Conservation (phyloP, 2,329 filamentous ascomycete species). For the Ophiostoma tasmaniense region DNA sequence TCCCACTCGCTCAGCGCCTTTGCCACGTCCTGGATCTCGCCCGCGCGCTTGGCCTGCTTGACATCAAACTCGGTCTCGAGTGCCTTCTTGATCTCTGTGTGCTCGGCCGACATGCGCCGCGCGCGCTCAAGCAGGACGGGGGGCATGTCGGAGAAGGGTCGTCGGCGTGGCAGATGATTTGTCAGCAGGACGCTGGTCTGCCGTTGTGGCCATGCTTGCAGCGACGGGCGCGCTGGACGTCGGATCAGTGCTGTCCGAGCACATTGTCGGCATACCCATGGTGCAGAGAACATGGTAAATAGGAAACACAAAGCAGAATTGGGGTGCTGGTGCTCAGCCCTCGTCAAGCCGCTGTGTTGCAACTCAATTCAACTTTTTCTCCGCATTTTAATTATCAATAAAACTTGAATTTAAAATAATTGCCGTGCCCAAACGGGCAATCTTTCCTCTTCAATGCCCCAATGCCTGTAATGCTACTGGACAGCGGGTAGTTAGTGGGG, state of each 20-base stretch:
- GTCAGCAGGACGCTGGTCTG: conserved; percentile 21
- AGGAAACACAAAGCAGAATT: too few species aligned
- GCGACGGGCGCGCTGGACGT: conserved; percentile 25
- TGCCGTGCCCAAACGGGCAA: conserved; percentile 8
- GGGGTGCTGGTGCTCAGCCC: neutral
- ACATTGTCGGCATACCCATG: conserved; percentile 47
- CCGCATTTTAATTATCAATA: conserved; percentile 1
- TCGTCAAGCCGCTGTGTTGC: neutral
- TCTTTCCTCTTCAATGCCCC: conserved; percentile 9
- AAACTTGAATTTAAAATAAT: neutral
- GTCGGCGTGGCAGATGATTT: conserved; percentile 30
- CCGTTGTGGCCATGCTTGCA: conserved; percentile 25
- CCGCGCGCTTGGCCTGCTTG: conserved; percentile 49
- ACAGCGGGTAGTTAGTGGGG: neutral
- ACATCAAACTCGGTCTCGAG: conserved; percentile 49
- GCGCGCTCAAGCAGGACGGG: conserved; percentile 53
- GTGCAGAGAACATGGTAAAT: conserved; percentile 33
- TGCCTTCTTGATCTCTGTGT: conserved; percentile 43
- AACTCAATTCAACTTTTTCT: neutral
- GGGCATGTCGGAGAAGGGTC: conserved; percentile 32
- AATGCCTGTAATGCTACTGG: conserved; percentile 2
- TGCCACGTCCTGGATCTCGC: conserved; percentile 52
- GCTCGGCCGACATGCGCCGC: conserved; percentile 47
- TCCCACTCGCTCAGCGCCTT: conserved; percentile 52
- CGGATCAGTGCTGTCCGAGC: conserved; percentile 30